These are phyloP conservation scores for Piedraia hortae DNA, from an alignment of 2,329 filamentous ascomycete species.

Conservation along the genomic window DNA sequence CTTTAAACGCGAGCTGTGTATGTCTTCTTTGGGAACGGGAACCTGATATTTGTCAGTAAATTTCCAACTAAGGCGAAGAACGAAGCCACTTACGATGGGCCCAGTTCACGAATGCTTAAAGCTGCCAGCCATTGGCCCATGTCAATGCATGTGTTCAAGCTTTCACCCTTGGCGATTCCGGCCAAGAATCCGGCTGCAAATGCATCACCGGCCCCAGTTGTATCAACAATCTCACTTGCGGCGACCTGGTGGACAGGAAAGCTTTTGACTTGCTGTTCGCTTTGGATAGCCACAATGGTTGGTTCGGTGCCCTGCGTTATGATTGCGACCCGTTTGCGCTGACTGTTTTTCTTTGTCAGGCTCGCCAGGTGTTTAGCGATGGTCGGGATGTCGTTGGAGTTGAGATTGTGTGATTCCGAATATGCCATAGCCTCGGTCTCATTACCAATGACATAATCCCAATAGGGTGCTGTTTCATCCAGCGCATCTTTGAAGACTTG, in stretches of 20 bases:
- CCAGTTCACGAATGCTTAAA: constrained; percentile 80
- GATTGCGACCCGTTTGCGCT: constrained; percentile 63
- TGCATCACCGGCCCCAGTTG: constrained; percentile 83
- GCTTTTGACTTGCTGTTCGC: constrained; percentile 34
- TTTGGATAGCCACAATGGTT: constrained; percentile 49
- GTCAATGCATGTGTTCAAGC: constrained; percentile 51
- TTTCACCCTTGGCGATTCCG: constrained; percentile 62
- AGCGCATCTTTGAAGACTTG: constrained; percentile 96
- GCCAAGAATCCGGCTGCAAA: constrained; percentile 88
- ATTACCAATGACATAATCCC: constrained; percentile 90
- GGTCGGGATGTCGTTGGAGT: constrained; percentile 48
- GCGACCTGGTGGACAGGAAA: constrained; percentile 60
- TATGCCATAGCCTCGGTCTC: constrained; percentile 82
- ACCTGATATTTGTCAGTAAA: constrained; percentile 5
- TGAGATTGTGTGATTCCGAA: constrained; percentile 52
- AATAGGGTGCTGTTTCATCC: constrained; percentile 65
- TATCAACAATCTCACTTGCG: constrained; percentile 64
- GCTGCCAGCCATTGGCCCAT: constrained; percentile 93
- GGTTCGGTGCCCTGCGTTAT: constrained; percentile 86
- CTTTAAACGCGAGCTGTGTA: constrained; percentile 9
- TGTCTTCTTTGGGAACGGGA: constrained; percentile 14
- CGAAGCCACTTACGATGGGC: constrained; percentile 52
- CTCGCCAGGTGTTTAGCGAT: constrained; percentile 68
- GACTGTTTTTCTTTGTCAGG: constrained; percentile 71
- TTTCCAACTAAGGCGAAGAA: neutral